These are phyloP conservation scores for Gracilariopsis chorda DNA, from an alignment of 23 red algal genomes.

Conservation along the genomic window DNA sequence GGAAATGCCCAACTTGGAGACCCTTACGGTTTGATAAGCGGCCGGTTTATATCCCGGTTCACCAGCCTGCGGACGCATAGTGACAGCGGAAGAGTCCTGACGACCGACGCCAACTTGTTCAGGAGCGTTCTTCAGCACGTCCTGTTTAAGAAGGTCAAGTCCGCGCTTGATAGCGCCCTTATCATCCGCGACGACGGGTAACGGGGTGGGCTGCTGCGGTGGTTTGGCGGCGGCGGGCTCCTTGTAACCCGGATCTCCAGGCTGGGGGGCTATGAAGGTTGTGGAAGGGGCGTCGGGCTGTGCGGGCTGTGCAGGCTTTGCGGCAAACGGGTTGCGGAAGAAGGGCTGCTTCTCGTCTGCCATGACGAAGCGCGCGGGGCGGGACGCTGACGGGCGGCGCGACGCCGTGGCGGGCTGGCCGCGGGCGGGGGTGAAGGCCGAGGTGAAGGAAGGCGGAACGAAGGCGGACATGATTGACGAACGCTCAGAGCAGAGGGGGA, in stretches of 20 bases:
- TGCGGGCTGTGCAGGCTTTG: not conserved
- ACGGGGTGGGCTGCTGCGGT: not conserved
- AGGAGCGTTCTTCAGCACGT: conserved; percentile 64
- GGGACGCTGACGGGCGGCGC: not conserved
- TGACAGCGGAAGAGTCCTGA: conserved; percentile 35
- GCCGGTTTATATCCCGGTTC: conserved; percentile 72
- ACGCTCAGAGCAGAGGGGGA: too few relatives aligned
- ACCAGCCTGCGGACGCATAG: conserved; percentile 50
- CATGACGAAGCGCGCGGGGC: conserved; percentile 6
- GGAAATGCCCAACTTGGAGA: conserved; percentile 65
- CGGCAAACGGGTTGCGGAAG: not conserved
- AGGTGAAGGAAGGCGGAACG: not conserved
- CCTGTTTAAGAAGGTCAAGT: conserved; percentile 51
- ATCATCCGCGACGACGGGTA: not conserved
- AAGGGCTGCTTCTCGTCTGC: not conserved
- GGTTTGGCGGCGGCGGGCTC: not conserved
- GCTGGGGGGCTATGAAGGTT: conserved; percentile 14
- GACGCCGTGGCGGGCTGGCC: not conserved
- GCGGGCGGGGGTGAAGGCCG: not conserved
- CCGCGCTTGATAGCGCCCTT: conserved; percentile 36
- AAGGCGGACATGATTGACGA: too few relatives aligned
- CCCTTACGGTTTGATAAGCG: conserved; percentile 36
- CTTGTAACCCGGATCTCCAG: conserved; percentile 28
- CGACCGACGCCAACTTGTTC: conserved; percentile 71
- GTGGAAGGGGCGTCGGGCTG: not conserved